These are phyloP conservation scores for Agaricus sinodeliciosus DNA, from an alignment of 768 basidiomycete species.

Conservation along the genomic window DNA sequence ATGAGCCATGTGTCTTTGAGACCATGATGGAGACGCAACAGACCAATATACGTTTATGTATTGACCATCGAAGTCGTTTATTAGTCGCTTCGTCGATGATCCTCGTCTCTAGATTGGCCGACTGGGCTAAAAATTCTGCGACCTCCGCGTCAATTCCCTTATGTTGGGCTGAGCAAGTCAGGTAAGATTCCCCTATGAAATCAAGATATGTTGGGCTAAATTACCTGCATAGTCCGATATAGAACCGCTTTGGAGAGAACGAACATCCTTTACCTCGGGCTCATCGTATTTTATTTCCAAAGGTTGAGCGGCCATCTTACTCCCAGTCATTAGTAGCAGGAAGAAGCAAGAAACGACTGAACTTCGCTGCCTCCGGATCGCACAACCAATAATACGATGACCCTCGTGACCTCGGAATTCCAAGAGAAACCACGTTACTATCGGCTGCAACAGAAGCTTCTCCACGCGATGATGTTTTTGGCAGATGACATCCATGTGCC, in stretches of 20 bases:
- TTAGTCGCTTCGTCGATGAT: slow-evolving; percentile 38
- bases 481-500: slow-evolving; percentile 2
- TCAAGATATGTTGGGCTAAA: no score
- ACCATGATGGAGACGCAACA: slow-evolving; percentile 7
- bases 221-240: slow-evolving; percentile 9
- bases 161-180: not conserved
- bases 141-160: slow-evolving; percentile 37
- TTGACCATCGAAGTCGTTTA: slow-evolving; percentile 34
- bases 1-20: not conserved
- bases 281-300: slow-evolving; percentile 14
- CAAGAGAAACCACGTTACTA: not conserved
- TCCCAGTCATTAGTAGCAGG: not conserved
- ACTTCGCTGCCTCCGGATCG: not conserved
- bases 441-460: not conserved
- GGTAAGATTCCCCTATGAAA: no score
- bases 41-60: slow-evolving; percentile 39
- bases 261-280: slow-evolving; percentile 22
- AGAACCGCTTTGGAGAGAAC: slow-evolving; percentile 27
- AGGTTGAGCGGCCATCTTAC: not conserved
- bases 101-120: slow-evolving; percentile 17
- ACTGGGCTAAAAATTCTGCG: slow-evolving; percentile 34
- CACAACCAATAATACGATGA: not conserved
- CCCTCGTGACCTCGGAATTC: not conserved
- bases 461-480: not conserved
- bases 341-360: not conserved